Conservation (phyloP, 2,329 filamentous ascomycete genomes). For the Exophiala sp. region DNA sequence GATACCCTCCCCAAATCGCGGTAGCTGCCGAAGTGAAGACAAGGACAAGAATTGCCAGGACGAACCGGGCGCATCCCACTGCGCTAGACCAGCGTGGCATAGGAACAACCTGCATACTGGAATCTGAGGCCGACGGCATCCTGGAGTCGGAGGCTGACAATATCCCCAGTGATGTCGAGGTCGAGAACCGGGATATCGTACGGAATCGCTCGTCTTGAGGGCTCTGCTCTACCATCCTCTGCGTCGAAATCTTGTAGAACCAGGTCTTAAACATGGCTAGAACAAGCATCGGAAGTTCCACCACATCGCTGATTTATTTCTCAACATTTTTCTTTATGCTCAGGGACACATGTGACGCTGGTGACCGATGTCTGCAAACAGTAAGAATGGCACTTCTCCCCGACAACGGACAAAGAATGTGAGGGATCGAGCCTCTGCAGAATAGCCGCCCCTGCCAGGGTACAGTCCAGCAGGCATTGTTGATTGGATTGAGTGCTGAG, state of each 20-base stretch:
- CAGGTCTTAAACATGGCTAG: not conserved
- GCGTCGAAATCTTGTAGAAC: not conserved
- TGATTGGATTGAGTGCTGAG: not conserved
- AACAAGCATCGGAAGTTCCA: too few relatives aligned
- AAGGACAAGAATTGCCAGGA: constrained; percentile 19
- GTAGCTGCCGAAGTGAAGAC: constrained; percentile 20
- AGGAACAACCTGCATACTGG: constrained; percentile 16
- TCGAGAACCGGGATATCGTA: constrained; percentile 19
- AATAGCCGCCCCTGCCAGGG: constrained; percentile 12
- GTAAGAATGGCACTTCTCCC: constrained; percentile 7
- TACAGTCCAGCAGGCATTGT: not conserved
- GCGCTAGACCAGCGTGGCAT: constrained; percentile 25
- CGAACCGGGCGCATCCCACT: constrained; percentile 23
- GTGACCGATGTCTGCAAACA: not conserved
- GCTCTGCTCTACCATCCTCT: constrained; percentile 10
- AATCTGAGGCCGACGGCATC: constrained; percentile 7
- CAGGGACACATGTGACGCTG: not conserved
- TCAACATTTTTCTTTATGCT: not conserved
- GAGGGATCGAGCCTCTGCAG: not conserved
- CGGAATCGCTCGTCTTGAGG: constrained; percentile 1
- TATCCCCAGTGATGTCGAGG: constrained; percentile 15
- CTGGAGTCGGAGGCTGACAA: constrained; percentile 1
- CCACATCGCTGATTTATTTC: not conserved
- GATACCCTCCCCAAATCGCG: constrained; percentile 20
- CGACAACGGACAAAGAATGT: constrained; percentile 22